Evolutionary conservation across 1,284 basidiomycete species (phyloP).

Genomic region (Golubevia sp.): DNA sequence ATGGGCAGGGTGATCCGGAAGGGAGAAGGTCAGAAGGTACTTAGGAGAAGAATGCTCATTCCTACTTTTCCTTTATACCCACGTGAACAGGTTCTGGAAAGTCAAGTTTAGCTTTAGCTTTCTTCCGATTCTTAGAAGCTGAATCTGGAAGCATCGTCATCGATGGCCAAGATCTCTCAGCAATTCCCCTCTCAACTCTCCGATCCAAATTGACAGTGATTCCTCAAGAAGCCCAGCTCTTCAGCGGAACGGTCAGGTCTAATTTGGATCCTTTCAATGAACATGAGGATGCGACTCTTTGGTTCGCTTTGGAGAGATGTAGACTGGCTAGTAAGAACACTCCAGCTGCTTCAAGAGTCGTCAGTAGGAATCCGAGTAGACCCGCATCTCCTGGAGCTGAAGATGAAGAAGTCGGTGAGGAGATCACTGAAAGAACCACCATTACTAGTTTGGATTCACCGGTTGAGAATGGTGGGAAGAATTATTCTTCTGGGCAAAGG

Average conservation of each 20-base stretch:
- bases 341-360: background rate
- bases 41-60: no score
- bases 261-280: slow-evolving; percentile 59
- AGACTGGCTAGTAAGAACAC: slow-evolving; percentile 24
- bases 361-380: no score
- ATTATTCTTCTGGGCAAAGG: slow-evolving; percentile 58
- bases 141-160: slow-evolving; percentile 70
- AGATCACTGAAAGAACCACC: slow-evolving; percentile 23
- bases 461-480: slow-evolving; percentile 57
- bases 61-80: slow-evolving; percentile 62
- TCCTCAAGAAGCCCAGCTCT: slow-evolving; percentile 68
- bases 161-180: slow-evolving; percentile 71
- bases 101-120: slow-evolving; percentile 84
- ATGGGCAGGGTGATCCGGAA: no score
- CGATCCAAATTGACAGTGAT: slow-evolving; percentile 72
- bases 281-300: slow-evolving; percentile 55
- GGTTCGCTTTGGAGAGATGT: slow-evolving; percentile 54
- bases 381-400: background rate
- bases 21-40: no score
- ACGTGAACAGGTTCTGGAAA: slow-evolving; percentile 80
- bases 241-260: slow-evolving; percentile 45
- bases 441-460: slow-evolving; percentile 51
- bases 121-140: slow-evolving; percentile 74
- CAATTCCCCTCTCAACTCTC: slow-evolving; percentile 63
- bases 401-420: slow-evolving; percentile 4